Evolutionary conservation across 2,329 filamentous ascomycete species (phyloP), one percentile per base, ranked within the genome.

Genomic region (Stagonosporopsis tanaceti): DNA sequence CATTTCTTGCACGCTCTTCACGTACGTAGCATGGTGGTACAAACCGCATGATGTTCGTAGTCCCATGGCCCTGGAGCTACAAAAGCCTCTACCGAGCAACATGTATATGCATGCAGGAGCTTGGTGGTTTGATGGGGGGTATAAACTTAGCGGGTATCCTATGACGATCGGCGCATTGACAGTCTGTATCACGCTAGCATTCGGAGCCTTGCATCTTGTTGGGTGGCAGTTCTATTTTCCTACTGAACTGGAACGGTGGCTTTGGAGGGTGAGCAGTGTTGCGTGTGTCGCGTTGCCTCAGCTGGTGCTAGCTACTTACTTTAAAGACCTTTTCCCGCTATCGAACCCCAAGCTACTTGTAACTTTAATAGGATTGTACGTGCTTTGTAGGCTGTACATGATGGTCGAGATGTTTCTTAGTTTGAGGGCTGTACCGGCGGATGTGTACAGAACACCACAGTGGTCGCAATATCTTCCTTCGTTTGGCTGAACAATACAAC

Each of bases 1-100:
- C n/a, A 53, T 66, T 9, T 37, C 51, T 15, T 66, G 59, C 25
- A 59, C 64, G 1, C 15, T 61, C 9, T 6, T 56, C 11, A 60
- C 53, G 6, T 64, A 61, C 32, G 14, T 38, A 4, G 41, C 37
- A 11, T 62, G 38, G 47, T 64, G 59, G 59, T n/a, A 53, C 11
- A 68, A 68, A 38, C 66, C 64, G 7, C 59, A 59, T 14, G 64
- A 64, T 30, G 39, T 67, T 5, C 53, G 50, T n/a, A 42, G 30
- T 15, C 60, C 59, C 1, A 48, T 61, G 2, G 15, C 59, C 11
- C 22, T 59, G 46, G 12, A 44, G 25, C 25, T 24, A 5, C 3
- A 20, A 7, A 39, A 39, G 30, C 30, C 30, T 32, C 12, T 32
- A 32, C 30, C 30, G 3, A 6, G 12, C 12, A 12, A 32, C 30